A percentile compares a stretch with the other conserved stretches of the same genome.
These are phyloP conservation scores for Lycium ferocissimum DNA, from an alignment of 257 asterid species.

Conservation along the genomic window DNA sequence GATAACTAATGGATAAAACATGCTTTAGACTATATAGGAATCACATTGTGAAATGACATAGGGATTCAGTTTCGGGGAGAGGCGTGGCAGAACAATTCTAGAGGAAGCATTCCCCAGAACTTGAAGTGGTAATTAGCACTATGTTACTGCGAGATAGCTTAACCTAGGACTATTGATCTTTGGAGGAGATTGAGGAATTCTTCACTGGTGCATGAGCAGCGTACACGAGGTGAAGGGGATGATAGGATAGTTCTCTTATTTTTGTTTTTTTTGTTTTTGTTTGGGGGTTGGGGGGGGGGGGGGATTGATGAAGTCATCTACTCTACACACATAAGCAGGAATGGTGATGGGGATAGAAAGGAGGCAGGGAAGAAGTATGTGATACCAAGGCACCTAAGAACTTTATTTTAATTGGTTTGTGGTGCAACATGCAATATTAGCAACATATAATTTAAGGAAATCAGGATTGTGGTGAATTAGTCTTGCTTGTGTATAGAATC, in stretches of 20 bases:
- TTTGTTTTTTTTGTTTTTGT: too few species aligned
- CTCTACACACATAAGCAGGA: neutral
- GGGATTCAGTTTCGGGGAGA: neutral
- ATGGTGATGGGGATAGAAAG: neutral
- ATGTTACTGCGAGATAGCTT: neutral
- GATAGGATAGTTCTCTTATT: neutral
- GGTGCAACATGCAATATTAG: neutral
- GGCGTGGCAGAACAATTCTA: neutral
- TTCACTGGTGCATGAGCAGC: neutral
- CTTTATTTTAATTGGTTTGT: slow-evolving; percentile 4
- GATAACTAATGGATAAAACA: neutral
- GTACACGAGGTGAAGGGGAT: neutral
- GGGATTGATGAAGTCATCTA: neutral
- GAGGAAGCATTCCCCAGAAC: neutral
- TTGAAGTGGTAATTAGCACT: slow-evolving; percentile 9
- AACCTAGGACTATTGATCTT: neutral
- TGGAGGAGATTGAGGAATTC: slow-evolving; percentile 19
- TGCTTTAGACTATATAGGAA: neutral
- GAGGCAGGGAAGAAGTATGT: neutral
- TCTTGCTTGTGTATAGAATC: neutral
- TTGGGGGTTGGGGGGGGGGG: neutral
- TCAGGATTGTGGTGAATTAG: neutral
- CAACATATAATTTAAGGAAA: slow-evolving; percentile 1
- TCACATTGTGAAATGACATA: neutral
- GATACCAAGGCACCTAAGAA: slow-evolving; percentile 1